A percentile compares a stretch with the other conserved stretches of the same genome.
Conservation (phyloP, 129 eudicot species). For the Flaveria linearis region DNA sequence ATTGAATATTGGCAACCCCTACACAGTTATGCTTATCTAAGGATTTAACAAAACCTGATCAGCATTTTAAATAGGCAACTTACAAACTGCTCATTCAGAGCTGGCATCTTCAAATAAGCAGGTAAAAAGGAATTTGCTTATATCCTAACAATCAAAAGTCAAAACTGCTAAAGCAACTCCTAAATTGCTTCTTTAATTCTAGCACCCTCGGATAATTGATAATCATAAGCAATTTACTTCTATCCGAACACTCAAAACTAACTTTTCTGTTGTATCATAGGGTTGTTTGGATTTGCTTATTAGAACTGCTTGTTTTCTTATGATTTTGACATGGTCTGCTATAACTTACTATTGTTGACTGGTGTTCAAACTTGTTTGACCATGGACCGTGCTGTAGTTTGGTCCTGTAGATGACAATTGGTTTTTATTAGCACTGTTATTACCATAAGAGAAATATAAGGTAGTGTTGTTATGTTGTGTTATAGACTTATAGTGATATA, state of each 20-base stretch:
- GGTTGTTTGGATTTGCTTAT: not conserved
- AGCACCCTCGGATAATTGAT: not conserved
- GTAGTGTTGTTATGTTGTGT: not conserved
- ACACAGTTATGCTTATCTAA: not conserved
- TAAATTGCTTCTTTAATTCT: no score
- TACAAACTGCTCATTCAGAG: not conserved
- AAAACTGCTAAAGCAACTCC: no score
- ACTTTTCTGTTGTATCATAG: not conserved
- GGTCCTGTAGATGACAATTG: not conserved
- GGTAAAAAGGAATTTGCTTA: not conserved
- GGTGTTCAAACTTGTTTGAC: not conserved
- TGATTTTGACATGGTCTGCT: not conserved
- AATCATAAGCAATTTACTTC: not conserved
- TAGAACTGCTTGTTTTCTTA: not conserved
- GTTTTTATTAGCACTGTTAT: constrained; percentile 13
- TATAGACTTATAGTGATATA: not conserved
- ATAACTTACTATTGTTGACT: constrained; percentile 5
- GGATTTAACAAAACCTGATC: not conserved
- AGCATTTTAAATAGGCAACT: not conserved
- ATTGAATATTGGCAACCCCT: no score
- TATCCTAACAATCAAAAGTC: no score
- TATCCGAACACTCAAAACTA: not conserved
- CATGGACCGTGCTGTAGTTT: not conserved
- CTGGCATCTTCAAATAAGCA: not conserved
- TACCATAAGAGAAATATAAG: not conserved